Percentiles rank a stretch among this genome's conserved stretches.
phyloP scores from a whole-genome alignment of 2,329 filamentous ascomycete genomes.

The Ilyonectria robusta region DNA sequence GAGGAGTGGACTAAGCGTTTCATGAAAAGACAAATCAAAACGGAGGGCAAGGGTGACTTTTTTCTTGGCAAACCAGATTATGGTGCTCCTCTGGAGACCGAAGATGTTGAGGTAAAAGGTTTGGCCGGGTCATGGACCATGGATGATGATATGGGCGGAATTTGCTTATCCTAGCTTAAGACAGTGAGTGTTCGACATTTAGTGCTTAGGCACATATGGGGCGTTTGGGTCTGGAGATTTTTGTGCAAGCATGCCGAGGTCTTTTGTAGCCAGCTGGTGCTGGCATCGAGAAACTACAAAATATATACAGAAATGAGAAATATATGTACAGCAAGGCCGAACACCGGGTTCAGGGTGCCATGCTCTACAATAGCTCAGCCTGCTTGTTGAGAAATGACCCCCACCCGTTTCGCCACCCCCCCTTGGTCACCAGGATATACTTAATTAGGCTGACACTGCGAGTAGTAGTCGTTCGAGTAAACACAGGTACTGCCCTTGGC shows the following conservation, averaged over 20 bases:
- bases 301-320: constrained; percentile 43
- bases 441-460: constrained; percentile 45
- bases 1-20: constrained; percentile 72
- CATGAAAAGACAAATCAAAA: constrained; percentile 67
- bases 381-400: constrained; percentile 21
- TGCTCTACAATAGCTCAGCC: constrained; percentile 30
- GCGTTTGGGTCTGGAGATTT: constrained; percentile 6
- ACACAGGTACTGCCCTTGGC: constrained; percentile 42
- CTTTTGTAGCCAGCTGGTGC: constrained; percentile 26
- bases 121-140: constrained; percentile 91
- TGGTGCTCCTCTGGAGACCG: constrained; percentile 55
- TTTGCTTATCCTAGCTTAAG: constrained; percentile 63
- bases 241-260: constrained; percentile 31
- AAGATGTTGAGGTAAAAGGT: constrained; percentile 70
- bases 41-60: constrained; percentile 68
- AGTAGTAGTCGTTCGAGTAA: constrained; percentile 45
- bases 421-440: constrained; percentile 15
- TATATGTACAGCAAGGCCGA: constrained; percentile 36
- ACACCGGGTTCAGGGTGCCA: constrained; percentile 33
- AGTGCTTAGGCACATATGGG: constrained; percentile 5
- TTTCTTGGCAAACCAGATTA: constrained; percentile 69
- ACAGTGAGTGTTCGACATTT: constrained; percentile 6
- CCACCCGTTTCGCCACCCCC: constrained; percentile 3
- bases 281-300: constrained; percentile 30
- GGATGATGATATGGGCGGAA: constrained; percentile 81